Evolutionary conservation across 2,329 filamentous ascomycete species (phyloP).

Genomic region (Mycogone perniciosa): DNA sequence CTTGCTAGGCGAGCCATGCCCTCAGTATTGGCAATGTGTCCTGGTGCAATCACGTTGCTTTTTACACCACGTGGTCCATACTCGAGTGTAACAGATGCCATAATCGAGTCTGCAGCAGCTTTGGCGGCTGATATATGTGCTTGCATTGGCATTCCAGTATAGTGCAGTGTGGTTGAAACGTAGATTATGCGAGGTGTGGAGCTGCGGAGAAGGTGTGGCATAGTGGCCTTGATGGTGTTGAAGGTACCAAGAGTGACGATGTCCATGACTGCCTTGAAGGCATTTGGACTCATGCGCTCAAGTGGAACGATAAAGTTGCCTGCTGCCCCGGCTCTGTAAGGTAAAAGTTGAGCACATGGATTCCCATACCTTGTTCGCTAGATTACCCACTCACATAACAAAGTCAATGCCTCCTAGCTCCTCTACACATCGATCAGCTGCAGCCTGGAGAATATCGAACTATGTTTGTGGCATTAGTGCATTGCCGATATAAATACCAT

Average conservation of each 20-base stretch:
- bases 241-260: slow-evolving; percentile 93
- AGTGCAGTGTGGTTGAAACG: slow-evolving; percentile 86
- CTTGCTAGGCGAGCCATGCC: slow-evolving; percentile 60
- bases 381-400: slow-evolving; percentile 80
- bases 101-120: slow-evolving; percentile 80
- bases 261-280: slow-evolving; percentile 91
- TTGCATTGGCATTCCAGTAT: slow-evolving; percentile 78
- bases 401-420: slow-evolving; percentile 88
- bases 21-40: slow-evolving; percentile 80
- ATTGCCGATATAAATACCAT: too few species aligned
- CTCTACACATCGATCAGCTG: slow-evolving; percentile 70
- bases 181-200: slow-evolving; percentile 77
- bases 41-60: slow-evolving; percentile 83
- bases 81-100: slow-evolving; percentile 74
- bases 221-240: slow-evolving; percentile 88
- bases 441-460: slow-evolving; percentile 42
- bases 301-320: slow-evolving; percentile 93
- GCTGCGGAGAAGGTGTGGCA: slow-evolving; percentile 75
- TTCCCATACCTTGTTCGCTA: too few species aligned
- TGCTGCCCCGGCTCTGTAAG: slow-evolving; percentile 76
- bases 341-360: neutral
- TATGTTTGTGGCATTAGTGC: slow-evolving; percentile 7
- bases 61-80: slow-evolving; percentile 83
- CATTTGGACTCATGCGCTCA: slow-evolving; percentile 73
- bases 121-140: slow-evolving; percentile 89